Evolutionary conservation across 2,329 filamentous ascomycete species (phyloP), one percentile per base, ranked within the genome.

Genomic region (Colletotrichum tanaceti): DNA sequence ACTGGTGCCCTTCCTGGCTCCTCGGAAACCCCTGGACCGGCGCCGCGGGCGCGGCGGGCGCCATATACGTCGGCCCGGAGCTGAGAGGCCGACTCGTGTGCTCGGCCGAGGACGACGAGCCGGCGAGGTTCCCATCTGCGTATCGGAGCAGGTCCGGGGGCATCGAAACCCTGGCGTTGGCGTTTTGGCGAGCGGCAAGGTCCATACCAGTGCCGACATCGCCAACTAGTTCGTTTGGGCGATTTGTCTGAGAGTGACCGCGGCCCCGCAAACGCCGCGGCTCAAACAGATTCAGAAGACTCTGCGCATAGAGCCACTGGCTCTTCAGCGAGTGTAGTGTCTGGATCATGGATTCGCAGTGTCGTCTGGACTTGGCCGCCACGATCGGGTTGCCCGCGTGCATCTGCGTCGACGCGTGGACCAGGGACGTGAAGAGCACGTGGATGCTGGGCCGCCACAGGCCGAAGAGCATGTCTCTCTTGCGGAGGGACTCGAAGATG

Each of bases 231-330:
- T 13, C 10, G 20, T 18, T n/a, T 2, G 24, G 20, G 2, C 14
- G 64, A 20, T 39, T 20, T 44, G 38, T 20, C 43, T 46, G 50
- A 14, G 7, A 38, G 16, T n/a, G 7, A 9, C 52, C 47, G 38
- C 39, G 47, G 14, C 73, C 72, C 20, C 32, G 44, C n/a, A 22
- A 18, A 7, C n/a, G 57, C 20, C 35, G 20, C 11, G 57, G 57
- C 16, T 77, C 73, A 63, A 79, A 79, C 1, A 79, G 71, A 0
- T 73, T 73, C 20, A 77, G 18, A 1, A 79, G 66, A 53, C 76
- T 79, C 14, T 73, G 72, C 2, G 76, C 77, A 65, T 77, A 78
- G 14, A 75, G 67, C 77, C 77, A 79, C 9, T 77, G 73, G 2
- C 67, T 58, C 2, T 74, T 73, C 18, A 79, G 67, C 5, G 73